These are phyloP conservation scores for Moricandia moricandioides DNA, from an alignment of 345 rosid genomes.

Conservation along the genomic window DNA sequence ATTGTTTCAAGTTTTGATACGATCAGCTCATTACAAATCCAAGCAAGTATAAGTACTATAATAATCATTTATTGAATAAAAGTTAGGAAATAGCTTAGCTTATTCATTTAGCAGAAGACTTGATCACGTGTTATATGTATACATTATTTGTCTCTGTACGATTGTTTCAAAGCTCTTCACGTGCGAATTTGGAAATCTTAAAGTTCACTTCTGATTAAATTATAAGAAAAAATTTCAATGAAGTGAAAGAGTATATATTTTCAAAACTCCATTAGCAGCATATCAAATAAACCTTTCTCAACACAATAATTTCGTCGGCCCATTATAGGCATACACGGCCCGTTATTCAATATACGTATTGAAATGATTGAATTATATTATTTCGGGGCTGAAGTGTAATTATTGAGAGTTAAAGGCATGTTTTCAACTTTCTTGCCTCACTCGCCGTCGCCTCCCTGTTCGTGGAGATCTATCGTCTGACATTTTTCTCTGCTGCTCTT, in stretches of 20 bases:
- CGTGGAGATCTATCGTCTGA: constrained; percentile 4
- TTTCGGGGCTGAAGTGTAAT: neutral
- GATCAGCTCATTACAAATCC: neutral
- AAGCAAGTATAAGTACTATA: neutral
- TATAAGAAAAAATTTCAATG: no score
- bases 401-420: neutral
- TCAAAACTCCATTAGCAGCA: no score
- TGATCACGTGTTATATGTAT: constrained; percentile 11
- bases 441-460: constrained; percentile 3
- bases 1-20: neutral
- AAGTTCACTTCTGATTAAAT: neutral
- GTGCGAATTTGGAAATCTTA: neutral
- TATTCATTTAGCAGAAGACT: constrained; percentile 3
- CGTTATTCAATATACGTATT: neutral
- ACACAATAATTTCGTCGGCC: no score
- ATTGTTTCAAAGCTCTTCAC: constrained; percentile 13
- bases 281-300: no score
- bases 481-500: neutral
- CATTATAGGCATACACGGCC: neutral
- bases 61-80: neutral
- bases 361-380: neutral
- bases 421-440: neutral
- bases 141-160: neutral
- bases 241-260: no score
- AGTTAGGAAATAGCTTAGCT: neutral